A percentile compares a stretch with the other conserved stretches of the same genome.
phyloP scores from a whole-genome alignment of 2,329 filamentous ascomycete species.

The Colletotrichum euphorbiae region DNA sequence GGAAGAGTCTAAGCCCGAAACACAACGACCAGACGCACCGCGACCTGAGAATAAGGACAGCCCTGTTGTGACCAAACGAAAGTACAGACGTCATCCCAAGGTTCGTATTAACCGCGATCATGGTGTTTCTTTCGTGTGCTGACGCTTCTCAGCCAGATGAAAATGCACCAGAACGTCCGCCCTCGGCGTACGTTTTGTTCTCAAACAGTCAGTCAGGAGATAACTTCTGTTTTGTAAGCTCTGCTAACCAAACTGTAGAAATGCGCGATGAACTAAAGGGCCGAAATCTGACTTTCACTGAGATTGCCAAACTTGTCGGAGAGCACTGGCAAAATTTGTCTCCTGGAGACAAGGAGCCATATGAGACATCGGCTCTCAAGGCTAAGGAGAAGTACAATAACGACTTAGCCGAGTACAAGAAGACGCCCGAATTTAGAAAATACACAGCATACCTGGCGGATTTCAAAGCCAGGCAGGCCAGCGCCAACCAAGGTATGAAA shows the following conservation, averaged over 20 bases:
- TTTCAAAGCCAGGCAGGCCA: slow-evolving; percentile 79
- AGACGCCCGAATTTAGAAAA: slow-evolving; percentile 74
- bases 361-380: slow-evolving; percentile 76
- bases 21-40: slow-evolving; percentile 61
- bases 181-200: slow-evolving; percentile 87
- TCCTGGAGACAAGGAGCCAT: slow-evolving; percentile 75
- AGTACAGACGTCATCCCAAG: slow-evolving; percentile 83
- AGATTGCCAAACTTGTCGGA: slow-evolving; percentile 85
- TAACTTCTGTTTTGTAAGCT: neutral
- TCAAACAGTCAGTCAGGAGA: slow-evolving; percentile 75
- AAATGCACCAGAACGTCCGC: slow-evolving; percentile 81
- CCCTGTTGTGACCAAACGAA: slow-evolving; percentile 70
- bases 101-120: slow-evolving; percentile 53
- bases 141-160: slow-evolving; percentile 71
- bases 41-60: slow-evolving; percentile 54
- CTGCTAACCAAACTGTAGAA: slow-evolving; percentile 57
- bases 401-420: slow-evolving; percentile 81
- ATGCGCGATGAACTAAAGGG: slow-evolving; percentile 83
- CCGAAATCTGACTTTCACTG: slow-evolving; percentile 81
- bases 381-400: slow-evolving; percentile 83
- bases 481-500: slow-evolving; percentile 64
- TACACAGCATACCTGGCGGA: slow-evolving; percentile 81
- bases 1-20: slow-evolving; percentile 68
- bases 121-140: slow-evolving; percentile 10
- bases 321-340: slow-evolving; percentile 83